A percentile compares a stretch with the other conserved stretches of the same genome.
Evolutionary conservation across 495 filamentous ascomycete species (phyloP).

Genomic region (Aspergillus mulundensis): DNA sequence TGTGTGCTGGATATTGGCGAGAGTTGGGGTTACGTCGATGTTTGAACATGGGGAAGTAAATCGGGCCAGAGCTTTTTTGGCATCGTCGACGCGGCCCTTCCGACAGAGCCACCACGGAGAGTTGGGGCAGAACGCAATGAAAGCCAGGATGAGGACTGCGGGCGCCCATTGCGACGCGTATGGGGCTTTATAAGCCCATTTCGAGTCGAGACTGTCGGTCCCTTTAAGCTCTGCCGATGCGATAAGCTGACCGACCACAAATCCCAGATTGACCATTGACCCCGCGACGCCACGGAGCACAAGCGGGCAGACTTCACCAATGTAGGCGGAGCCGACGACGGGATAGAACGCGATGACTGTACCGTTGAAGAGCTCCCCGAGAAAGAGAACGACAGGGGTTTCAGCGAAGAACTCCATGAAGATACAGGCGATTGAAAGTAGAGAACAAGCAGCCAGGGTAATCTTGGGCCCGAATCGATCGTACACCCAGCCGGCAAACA

Average conservation of each 20-base stretch:
- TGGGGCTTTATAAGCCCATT: not conserved
- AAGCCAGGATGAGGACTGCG: not conserved
- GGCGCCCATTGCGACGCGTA: not conserved
- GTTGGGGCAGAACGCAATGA: conserved; percentile 38
- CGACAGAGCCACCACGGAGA: conserved; percentile 46
- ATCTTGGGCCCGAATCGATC: not conserved
- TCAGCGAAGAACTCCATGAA: conserved; percentile 7
- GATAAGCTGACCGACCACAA: not conserved
- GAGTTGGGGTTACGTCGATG: conserved; percentile 17
- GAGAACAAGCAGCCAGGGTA: not conserved
- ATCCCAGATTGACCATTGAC: not conserved
- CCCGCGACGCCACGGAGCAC: not conserved
- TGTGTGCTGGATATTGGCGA: conserved; percentile 40
- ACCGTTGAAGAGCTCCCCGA: conserved; percentile 3
- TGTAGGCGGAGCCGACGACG: not conserved
- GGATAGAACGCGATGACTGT: conserved; percentile 1
- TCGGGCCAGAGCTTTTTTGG: conserved; percentile 34
- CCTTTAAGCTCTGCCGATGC: not conserved
- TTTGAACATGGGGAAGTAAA: not conserved
- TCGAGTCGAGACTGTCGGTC: too few species aligned
- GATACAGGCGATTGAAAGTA: not conserved
- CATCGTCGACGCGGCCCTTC: conserved; percentile 37
- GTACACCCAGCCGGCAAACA: not conserved
- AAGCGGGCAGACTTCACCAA: not conserved
- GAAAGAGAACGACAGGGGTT: conserved; percentile 1